These are phyloP conservation scores for Neopestalotiopsis clavispora DNA, from an alignment of 2,329 filamentous ascomycete species.

Conservation along the genomic window DNA sequence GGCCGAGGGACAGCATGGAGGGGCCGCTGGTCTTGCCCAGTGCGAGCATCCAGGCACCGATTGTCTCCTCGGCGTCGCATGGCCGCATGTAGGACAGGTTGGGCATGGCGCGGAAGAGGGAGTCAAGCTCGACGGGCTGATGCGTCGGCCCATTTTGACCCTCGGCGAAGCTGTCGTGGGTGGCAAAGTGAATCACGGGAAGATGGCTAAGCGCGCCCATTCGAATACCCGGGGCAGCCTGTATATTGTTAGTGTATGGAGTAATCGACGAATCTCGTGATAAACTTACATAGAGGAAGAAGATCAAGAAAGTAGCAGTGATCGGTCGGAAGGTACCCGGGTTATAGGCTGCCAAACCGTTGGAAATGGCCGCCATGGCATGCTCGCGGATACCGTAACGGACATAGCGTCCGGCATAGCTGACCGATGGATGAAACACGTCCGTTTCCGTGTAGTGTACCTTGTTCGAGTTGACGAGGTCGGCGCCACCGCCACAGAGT, in stretches of 20 bases:
- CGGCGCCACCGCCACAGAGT: not conserved
- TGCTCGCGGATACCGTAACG: slow-evolving; percentile 67
- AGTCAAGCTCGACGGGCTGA: slow-evolving; percentile 56
- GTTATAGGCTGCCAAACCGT: slow-evolving; percentile 62
- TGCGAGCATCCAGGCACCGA: slow-evolving; percentile 49
- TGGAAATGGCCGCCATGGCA: slow-evolving; percentile 62
- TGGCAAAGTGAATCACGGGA: slow-evolving; percentile 56
- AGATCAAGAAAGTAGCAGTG: slow-evolving; percentile 62
- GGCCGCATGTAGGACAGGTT: slow-evolving; percentile 59
- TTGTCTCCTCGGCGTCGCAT: slow-evolving; percentile 55
- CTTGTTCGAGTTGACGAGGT: not conserved
- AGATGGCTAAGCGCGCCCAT: slow-evolving; percentile 57
- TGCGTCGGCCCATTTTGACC: slow-evolving; percentile 62
- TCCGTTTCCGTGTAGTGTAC: not conserved
- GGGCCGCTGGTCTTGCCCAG: slow-evolving; percentile 39
- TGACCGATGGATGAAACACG: slow-evolving; percentile 25
- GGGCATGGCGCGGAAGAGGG: slow-evolving; percentile 59
- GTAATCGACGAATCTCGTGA: not conserved
- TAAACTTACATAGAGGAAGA: slow-evolving; percentile 47
- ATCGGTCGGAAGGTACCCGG: slow-evolving; percentile 56
- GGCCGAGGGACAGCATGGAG: slow-evolving; percentile 48
- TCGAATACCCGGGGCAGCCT: slow-evolving; percentile 52
- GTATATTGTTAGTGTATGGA: not conserved
- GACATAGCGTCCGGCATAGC: slow-evolving; percentile 20
- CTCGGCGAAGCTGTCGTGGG: slow-evolving; percentile 58